Conservation (phyloP, 2,329 filamentous ascomycete genomes). For the Venturia aucupariae region DNA sequence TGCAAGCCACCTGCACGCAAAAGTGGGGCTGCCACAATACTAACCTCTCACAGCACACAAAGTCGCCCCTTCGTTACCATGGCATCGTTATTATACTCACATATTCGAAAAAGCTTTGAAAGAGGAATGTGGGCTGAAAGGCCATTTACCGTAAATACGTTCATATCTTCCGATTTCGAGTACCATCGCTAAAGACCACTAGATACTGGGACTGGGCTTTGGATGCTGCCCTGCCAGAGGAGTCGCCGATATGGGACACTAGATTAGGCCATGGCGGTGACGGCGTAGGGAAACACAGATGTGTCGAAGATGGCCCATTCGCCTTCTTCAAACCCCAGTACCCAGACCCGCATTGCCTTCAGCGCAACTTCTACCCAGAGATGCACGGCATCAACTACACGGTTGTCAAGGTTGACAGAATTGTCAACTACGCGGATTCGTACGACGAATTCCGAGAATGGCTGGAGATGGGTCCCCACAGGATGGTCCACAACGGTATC, state of each 20-base stretch:
- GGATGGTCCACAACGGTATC: slow-evolving; percentile 6
- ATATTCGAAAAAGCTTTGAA: slow-evolving; percentile 33
- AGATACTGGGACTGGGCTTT: slow-evolving; percentile 4
- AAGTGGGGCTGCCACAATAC: background rate
- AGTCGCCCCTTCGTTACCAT: slow-evolving; percentile 26
- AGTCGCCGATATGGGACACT: slow-evolving; percentile 1
- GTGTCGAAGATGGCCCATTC: slow-evolving; percentile 4
- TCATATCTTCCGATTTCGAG: background rate
- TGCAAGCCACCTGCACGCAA: background rate
- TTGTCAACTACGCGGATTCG: background rate
- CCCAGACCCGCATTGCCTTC: slow-evolving; percentile 2
- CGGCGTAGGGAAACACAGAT: background rate
- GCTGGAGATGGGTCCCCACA: slow-evolving; percentile 5
- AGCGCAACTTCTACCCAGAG: slow-evolving; percentile 4
- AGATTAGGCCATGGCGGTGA: background rate
- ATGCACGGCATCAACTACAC: slow-evolving; percentile 7
- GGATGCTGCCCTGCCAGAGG: slow-evolving; percentile 3
- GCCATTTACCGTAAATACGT: slow-evolving; percentile 18
- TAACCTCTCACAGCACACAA: slow-evolving; percentile 2
- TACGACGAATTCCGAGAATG: background rate
- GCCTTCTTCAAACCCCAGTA: background rate
- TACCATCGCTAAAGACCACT: background rate
- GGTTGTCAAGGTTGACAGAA: background rate
- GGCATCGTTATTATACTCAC: slow-evolving; percentile 37
- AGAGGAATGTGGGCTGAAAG: slow-evolving; percentile 34